Evolutionary conservation across 208 protist genomes (phyloP).

Genomic region (Crithidia bombi): DNA sequence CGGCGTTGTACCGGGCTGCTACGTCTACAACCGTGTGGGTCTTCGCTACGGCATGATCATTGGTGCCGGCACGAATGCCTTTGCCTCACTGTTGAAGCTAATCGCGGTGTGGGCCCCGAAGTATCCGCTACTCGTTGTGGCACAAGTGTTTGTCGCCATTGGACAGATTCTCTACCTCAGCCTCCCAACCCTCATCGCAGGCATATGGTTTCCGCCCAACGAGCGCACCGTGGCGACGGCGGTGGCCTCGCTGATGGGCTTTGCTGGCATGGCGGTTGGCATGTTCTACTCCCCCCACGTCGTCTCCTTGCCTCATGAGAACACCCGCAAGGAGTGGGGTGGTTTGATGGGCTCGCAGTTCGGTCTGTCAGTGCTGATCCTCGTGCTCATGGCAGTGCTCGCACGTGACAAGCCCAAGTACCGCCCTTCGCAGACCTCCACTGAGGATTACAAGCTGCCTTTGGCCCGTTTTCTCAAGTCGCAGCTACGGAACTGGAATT

Average conservation of each 20-base stretch:
- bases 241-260: slow-evolving; percentile 46
- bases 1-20: slow-evolving; percentile 42
- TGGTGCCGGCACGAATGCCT: slow-evolving; percentile 32
- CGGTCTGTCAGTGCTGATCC: slow-evolving; percentile 28
- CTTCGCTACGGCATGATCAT: slow-evolving; percentile 48
- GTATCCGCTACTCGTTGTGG: slow-evolving; percentile 41
- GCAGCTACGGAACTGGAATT: slow-evolving; percentile 33
- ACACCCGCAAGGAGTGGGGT: slow-evolving; percentile 26
- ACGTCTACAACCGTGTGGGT: slow-evolving; percentile 49
- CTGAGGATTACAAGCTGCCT: slow-evolving; percentile 20
- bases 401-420: slow-evolving; percentile 35
- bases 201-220: slow-evolving; percentile 50
- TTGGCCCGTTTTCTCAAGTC: slow-evolving; percentile 30
- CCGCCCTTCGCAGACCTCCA: slow-evolving; percentile 38
- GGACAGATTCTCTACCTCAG: slow-evolving; percentile 51
- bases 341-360: slow-evolving; percentile 43
- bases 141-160: slow-evolving; percentile 42
- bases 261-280: slow-evolving; percentile 60
- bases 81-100: slow-evolving; percentile 43
- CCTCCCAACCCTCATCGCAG: slow-evolving; percentile 47
- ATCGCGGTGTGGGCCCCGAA: slow-evolving; percentile 44
- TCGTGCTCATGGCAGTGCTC: slow-evolving; percentile 26
- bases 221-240: slow-evolving; percentile 61
- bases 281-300: slow-evolving; percentile 67
- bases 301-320: slow-evolving; percentile 38